These are phyloP conservation scores for Trichomonas tenax DNA, from an alignment of 208 protist genomes.

Conservation along the genomic window DNA sequence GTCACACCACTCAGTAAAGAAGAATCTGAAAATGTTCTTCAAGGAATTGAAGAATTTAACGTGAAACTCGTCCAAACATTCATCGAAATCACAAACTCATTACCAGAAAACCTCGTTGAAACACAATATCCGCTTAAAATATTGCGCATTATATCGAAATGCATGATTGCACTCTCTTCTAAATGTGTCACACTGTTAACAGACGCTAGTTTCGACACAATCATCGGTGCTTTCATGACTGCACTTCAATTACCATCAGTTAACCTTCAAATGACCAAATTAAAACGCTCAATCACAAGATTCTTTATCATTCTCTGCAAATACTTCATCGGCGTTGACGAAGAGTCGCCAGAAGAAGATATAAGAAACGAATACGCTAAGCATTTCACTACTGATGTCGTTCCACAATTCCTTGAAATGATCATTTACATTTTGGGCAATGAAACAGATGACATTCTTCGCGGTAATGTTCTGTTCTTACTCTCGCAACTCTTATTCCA, in stretches of 20 bases:
- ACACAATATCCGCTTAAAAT: too few relatives aligned
- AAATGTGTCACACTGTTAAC: neutral
- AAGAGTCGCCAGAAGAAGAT: neutral
- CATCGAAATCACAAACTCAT: neutral
- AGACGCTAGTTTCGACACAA: neutral
- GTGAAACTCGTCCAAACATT: neutral
- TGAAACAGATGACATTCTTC: neutral
- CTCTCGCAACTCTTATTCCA: neutral
- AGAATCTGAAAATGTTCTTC: neutral
- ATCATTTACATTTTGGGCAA: neutral
- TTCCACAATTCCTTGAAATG: neutral
- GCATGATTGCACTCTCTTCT: neutral
- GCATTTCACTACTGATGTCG: neutral
- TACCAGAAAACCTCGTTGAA: neutral
- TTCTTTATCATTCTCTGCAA: neutral
- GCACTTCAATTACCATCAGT: neutral
- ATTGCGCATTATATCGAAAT: neutral
- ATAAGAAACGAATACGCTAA: neutral
- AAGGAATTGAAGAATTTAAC: neutral
- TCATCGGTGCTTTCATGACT: neutral
- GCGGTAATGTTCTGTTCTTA: neutral
- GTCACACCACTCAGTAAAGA: neutral
- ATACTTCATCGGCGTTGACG: neutral
- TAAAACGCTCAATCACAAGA: neutral
- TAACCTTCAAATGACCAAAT: neutral